Evolutionary conservation across 2,329 filamentous ascomycete species (phyloP), one percentile per base, ranked within the genome.

Genomic region (Aspergillus sp.): DNA sequence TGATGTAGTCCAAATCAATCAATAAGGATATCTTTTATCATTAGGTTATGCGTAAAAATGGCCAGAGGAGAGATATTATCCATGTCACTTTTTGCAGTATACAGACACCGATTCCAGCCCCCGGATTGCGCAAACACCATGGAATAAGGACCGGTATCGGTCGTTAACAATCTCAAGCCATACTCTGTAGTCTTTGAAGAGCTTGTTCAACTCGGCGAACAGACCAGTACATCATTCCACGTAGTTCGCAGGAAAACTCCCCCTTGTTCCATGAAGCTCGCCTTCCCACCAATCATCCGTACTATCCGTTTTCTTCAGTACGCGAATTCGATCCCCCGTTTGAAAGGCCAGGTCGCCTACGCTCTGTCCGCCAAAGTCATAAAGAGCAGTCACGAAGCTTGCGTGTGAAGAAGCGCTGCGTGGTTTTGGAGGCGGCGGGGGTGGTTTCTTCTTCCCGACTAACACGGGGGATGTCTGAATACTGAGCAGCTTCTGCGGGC

Each of bases 241-340:
- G 77, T 96, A 96, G 76, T 96, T 96, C 7, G 92, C 92, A 1
- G 92, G 92, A 73, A 96, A 96, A 67, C 82, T 88, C 3, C 92
- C 92, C 71, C 83, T 84, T 28, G 81, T 75, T 0, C 91, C 91
- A 46, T 82, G 81, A 15, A 93, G 66, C 75, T 95, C 91, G 13
- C 92, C 92, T 64, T 91, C 86, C 92, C 92, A 96, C 91, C 92
- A 96, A 73, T 95, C 92, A 77, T 95, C 90, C 23, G 87, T 89
- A 64, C 89, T 92, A 7, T 87, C 85, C 2, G 92, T 95, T 80
- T 90, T 92, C 79, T 91, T 91, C 34, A 93, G 72, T 3, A 96
- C 88, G 50, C 83, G 86, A 68, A 96, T 96, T 54, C 85, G 82
- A 70, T 95, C 92, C 2, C 91, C 92, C 74, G 93, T 90, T 31